phyloP scores from a whole-genome alignment of 495 filamentous ascomycete species.

The Cladorrhinum samala region DNA sequence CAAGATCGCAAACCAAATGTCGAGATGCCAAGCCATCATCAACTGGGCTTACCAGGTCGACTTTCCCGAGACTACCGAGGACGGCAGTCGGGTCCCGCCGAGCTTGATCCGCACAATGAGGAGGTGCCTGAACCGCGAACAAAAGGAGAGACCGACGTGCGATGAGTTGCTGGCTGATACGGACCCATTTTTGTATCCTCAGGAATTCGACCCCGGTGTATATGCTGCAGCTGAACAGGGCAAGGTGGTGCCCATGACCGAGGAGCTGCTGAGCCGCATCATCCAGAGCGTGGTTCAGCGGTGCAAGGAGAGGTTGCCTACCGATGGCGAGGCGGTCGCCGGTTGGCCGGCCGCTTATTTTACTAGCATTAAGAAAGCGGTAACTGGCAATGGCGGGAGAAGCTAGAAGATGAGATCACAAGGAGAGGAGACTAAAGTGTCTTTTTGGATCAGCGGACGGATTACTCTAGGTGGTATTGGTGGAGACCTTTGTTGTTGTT shows the following conservation, averaged over 20 bases:
- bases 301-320: slow-evolving; percentile 62
- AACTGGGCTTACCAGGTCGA: slow-evolving; percentile 79
- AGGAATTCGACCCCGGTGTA: slow-evolving; percentile 41
- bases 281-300: slow-evolving; percentile 70
- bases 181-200: slow-evolving; percentile 81
- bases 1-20: slow-evolving; percentile 78
- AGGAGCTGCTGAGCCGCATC: slow-evolving; percentile 71
- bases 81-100: slow-evolving; percentile 62
- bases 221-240: slow-evolving; percentile 34
- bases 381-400: slow-evolving; percentile 9
- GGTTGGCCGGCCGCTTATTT: slow-evolving; percentile 58
- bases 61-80: slow-evolving; percentile 70
- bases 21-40: slow-evolving; percentile 73
- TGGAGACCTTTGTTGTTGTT: too few species aligned
- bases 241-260: slow-evolving; percentile 63
- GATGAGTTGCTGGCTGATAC: slow-evolving; percentile 62
- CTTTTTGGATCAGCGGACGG: not conserved
- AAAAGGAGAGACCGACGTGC: slow-evolving; percentile 68
- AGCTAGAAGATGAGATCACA: slow-evolving; percentile 8
- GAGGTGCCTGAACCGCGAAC: slow-evolving; percentile 74
- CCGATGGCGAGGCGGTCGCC: slow-evolving; percentile 59
- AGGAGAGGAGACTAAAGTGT: not conserved
- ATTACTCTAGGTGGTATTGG: not conserved
- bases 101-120: slow-evolving; percentile 67
- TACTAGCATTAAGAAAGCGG: slow-evolving; percentile 46